Evolutionary conservation across 352 stramenopile species (phyloP), one percentile per base, ranked within the genome.

Genomic region (Pythium biforme): DNA sequence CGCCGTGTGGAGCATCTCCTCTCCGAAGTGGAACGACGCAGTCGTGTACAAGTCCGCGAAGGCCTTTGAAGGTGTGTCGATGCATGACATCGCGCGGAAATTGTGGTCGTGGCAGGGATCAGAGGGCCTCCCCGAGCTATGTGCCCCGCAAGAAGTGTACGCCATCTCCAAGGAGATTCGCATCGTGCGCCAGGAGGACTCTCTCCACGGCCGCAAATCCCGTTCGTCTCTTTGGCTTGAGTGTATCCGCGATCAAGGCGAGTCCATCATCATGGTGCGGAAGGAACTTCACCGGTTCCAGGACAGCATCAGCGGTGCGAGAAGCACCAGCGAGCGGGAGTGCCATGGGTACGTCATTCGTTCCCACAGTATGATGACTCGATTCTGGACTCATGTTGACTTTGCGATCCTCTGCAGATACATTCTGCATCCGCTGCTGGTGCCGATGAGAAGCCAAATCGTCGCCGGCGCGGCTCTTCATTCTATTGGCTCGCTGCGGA

Each of bases 331-430:
- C 41, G 62, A 63, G 11, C 62, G 62, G 0, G 63, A 70, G 37
- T 70, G 63, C 17, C 55, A 70, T 29, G 63, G 62, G 62, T 69
- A 39, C 26, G 54, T 60, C n/a, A n/a, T n/a, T n/a, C n/a, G n/a
- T n/a, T n/a, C n/a, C n/a, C n/a, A n/a, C n/a, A n/a, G n/a, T n/a
- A n/a, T n/a, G n/a, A n/a, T 19, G 4, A 34, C 19, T 27, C 31
- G 20, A 31, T 20, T 43, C 19, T 47, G 17, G 37, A 59, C 25
- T 47, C 10, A 22, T 20, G 6, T 37, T 43, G 37, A n/a, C n/a
- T 39, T 37, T 54, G 20, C 4, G 45, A 55, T 37, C 1, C 29
- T 40, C 15, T 37, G 27, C 31, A 68, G 63, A 20, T 64, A 59
- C 50, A 63, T 70, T 41, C 56, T 70, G 4, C 48, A 59, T n/a